A percentile compares a stretch with the other conserved stretches of the same genome.
Conservation (phyloP, 352 stramenopile genomes). For the Phytophthora pinifolia region DNA sequence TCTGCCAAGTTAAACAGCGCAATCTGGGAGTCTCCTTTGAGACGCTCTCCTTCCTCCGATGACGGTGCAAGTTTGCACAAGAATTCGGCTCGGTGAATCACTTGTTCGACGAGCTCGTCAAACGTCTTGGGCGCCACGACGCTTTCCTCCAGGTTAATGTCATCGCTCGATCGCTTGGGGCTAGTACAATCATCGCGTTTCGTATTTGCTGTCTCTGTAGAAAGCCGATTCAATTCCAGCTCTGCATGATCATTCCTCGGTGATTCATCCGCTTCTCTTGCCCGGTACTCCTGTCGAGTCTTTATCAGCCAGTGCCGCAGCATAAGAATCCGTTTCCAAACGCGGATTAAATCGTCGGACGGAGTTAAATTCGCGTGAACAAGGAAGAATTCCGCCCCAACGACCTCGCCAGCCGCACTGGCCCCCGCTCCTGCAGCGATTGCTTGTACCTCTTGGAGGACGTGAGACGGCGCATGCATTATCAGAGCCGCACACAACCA, state of each 20-base stretch:
- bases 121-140: slow-evolving; percentile 68
- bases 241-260: slow-evolving; percentile 4
- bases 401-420: slow-evolving; percentile 20
- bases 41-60: slow-evolving; percentile 64
- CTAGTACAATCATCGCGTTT: not conserved
- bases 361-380: slow-evolving; percentile 61
- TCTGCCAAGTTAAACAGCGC: slow-evolving; percentile 82
- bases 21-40: slow-evolving; percentile 67
- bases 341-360: slow-evolving; percentile 65
- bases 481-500: slow-evolving; percentile 75
- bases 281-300: slow-evolving; percentile 73
- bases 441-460: slow-evolving; percentile 77
- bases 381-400: slow-evolving; percentile 33
- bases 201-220: not conserved
- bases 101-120: slow-evolving; percentile 61
- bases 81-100: slow-evolving; percentile 72
- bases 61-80: slow-evolving; percentile 73
- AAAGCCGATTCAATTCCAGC: not conserved
- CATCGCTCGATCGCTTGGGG: slow-evolving; percentile 16
- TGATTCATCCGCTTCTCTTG: slow-evolving; percentile 50
- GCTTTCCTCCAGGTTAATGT: slow-evolving; percentile 56
- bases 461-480: slow-evolving; percentile 74
- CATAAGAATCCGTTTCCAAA: slow-evolving; percentile 84
- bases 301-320: slow-evolving; percentile 88
- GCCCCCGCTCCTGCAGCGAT: slow-evolving; percentile 55